Evolutionary conservation across 2,329 filamentous ascomycete species (phyloP).

Genomic region (Alternaria postmessia): DNA sequence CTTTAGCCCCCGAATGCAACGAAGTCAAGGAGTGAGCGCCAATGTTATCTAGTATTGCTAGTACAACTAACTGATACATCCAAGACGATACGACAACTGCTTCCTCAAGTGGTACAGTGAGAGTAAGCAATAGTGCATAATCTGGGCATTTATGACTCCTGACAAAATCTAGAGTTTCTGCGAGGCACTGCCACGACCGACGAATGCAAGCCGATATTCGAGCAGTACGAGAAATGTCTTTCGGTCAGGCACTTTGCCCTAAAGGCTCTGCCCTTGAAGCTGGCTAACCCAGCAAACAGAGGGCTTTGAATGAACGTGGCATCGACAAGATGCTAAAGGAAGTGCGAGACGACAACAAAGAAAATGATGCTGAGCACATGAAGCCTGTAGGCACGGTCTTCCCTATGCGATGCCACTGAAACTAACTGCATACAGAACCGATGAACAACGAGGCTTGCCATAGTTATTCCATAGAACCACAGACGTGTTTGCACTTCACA

Average conservation of each 20-base stretch:
- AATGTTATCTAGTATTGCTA: too few species aligned
- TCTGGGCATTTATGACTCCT: background rate
- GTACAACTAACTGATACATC: background rate
- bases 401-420: background rate
- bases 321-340: conserved; percentile 95
- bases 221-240: conserved; percentile 86
- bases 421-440: conserved; percentile 11
- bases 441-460: background rate
- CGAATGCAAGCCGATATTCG: conserved; percentile 87
- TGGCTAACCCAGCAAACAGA: conserved; percentile 60
- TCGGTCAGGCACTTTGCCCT: conserved; percentile 65
- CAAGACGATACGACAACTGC: conserved; percentile 91
- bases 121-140: conserved; percentile 66
- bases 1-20: conserved; percentile 92
- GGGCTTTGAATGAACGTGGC: conserved; percentile 84
- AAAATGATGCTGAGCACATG: conserved; percentile 80
- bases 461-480: background rate
- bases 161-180: conserved; percentile 73
- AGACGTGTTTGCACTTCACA: background rate
- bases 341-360: conserved; percentile 85
- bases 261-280: background rate
- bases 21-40: conserved; percentile 85
- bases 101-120: conserved; percentile 99
- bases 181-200: conserved; percentile 82
- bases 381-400: conserved; percentile 36